Base-by-base conservation (phyloP, 2,329 filamentous ascomycete genomes). In the Niveomyces coronatus region DNA sequence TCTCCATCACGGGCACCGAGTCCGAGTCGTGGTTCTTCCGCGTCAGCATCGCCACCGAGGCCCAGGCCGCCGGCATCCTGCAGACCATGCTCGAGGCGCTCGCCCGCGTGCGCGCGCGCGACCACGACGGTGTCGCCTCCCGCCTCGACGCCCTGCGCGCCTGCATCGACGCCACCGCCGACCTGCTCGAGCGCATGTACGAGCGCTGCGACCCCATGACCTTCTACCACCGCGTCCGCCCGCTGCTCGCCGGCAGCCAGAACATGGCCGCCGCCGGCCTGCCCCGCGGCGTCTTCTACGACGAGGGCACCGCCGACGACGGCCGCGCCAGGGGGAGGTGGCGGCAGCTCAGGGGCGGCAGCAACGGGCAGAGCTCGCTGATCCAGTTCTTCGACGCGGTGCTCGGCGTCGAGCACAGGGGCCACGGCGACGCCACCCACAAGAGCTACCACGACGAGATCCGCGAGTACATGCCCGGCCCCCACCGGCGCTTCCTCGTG, bases 11-110 rank as follows among this genome's bases (percentile, higher is more conserved):
- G 4, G 88, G 86, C 18, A 91, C 85, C 7, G 63, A 81, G 35
- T 87, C 93, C 48, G 89, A 96, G 60, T 86, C 87, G 49, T 95
- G 89, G 89, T 96, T 96, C 62, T 88, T 88, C 49, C 68, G 91
- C 26, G 72, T 95, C 44, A 94, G 85, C 1, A 82, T 91, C 1
- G 87, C 88, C 14, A 93, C 95, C 55, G 89, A 96, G 62, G 82
- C 85, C 23, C 73, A 79, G 32, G 86, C 82, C 0, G 87, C 79
- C 0, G 67, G 71, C 0, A 75, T 85, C 23, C 79, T 95, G 41
- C 82, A 85, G 0, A 58, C 79, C 39, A 87, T 94, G 79, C 65
- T 93, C 17, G 62, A 71, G 19, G 88, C 88, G 2, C 79, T 95
- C 9, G 63, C 76, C 11, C 80, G 83, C 4, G 79, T 79, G 28